Conservation (phyloP, 2,329 filamentous ascomycete genomes). For the Talaromyces sp. region DNA sequence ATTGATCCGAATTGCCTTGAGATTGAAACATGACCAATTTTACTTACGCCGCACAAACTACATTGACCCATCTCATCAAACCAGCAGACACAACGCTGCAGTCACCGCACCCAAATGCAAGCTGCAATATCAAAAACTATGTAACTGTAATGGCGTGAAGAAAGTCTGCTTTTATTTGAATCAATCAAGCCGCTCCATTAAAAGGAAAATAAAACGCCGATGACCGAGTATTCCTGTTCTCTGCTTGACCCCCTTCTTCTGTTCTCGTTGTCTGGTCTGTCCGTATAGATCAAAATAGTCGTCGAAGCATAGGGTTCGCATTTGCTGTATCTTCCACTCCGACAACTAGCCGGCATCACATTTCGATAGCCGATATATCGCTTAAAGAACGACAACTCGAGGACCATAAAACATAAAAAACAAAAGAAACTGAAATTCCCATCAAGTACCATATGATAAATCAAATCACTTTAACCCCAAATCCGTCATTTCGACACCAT, state of each 20-base stretch:
- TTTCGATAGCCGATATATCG: background rate
- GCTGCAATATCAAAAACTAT: too few relatives aligned
- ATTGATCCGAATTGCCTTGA: background rate
- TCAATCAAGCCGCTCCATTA: background rate
- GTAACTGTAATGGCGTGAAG: background rate
- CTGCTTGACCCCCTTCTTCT: background rate
- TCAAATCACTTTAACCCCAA: conserved; percentile 32
- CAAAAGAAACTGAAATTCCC: background rate
- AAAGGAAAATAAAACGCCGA: background rate
- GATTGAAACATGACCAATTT: background rate
- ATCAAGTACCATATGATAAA: background rate
- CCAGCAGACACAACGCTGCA: background rate
- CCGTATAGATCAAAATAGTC: background rate
- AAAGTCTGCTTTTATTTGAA: background rate
- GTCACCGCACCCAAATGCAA: background rate
- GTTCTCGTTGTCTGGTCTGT: background rate
- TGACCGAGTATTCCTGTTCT: background rate
- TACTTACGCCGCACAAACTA: background rate
- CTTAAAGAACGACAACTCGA: background rate
- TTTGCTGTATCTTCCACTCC: background rate
- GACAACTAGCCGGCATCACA: background rate
- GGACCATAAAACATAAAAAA: background rate
- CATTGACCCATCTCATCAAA: background rate
- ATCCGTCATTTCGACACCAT: conserved; percentile 47
- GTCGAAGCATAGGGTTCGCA: background rate